These are phyloP conservation scores for Arachis monticola DNA, from an alignment of 331 rosid genomes.

Conservation along the genomic window DNA sequence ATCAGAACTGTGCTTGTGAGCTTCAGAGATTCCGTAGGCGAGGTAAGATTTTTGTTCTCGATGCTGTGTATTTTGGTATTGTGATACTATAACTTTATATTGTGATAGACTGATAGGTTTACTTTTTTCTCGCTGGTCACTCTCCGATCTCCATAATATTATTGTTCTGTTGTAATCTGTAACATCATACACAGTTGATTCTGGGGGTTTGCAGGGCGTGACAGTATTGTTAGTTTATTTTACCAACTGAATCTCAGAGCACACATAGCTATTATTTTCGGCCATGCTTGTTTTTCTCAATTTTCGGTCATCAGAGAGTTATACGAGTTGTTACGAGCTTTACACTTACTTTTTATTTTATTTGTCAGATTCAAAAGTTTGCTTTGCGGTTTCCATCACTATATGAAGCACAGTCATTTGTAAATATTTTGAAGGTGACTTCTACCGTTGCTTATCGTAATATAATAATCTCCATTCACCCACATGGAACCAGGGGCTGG, in stretches of 20 bases:
- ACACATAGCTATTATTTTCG: neutral
- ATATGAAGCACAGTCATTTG: constrained; percentile 61
- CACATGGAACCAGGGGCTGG: constrained; percentile 5
- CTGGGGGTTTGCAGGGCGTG: constrained; percentile 15
- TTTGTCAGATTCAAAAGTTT: constrained; percentile 78
- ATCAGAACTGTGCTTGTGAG: constrained; percentile 66
- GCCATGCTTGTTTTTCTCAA: too few species aligned
- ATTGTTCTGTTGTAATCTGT: neutral
- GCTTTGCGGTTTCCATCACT: constrained; percentile 72
- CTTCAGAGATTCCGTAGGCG: constrained; percentile 61
- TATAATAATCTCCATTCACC: constrained; percentile 3
- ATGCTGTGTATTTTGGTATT: neutral
- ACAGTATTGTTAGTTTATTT: constrained; percentile 20
- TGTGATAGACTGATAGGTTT: neutral
- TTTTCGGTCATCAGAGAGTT: neutral
- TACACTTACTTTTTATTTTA: neutral
- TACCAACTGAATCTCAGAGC: neutral
- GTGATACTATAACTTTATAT: neutral
- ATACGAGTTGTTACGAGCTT: constrained; percentile 3
- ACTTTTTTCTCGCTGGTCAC: constrained; percentile 1
- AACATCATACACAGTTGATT: neutral
- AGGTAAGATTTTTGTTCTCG: constrained; percentile 48
- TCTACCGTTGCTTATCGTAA: neutral
- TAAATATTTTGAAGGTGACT: constrained; percentile 65
- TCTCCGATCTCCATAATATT: neutral